These are phyloP conservation scores for Chlorella sp. DNA, from an alignment of 139 green algal species.

Conservation along the genomic window DNA sequence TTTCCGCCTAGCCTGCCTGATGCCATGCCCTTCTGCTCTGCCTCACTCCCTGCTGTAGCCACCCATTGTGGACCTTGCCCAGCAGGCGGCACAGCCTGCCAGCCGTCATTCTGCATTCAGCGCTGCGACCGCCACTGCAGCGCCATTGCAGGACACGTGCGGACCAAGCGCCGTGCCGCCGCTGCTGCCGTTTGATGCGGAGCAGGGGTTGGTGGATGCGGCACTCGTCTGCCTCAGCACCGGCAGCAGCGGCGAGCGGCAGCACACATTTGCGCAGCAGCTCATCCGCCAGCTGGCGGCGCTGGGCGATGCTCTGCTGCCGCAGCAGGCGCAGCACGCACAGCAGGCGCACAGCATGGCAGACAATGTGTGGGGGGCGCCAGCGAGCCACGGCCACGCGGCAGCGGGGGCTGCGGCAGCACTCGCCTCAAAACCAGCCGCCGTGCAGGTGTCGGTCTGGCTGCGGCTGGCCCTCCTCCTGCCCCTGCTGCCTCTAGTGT, in stretches of 20 bases:
- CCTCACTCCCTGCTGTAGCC: neutral
- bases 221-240: conserved; percentile 48
- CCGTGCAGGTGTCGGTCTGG: conserved; percentile 46
- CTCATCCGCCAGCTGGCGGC: conserved; percentile 43
- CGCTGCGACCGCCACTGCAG: neutral
- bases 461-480: conserved; percentile 52
- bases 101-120: neutral
- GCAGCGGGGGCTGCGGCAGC: neutral
- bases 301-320: conserved; percentile 22
- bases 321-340: neutral
- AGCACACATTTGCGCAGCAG: conserved; percentile 54
- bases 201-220: conserved; percentile 38
- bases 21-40: neutral
- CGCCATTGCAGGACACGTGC: neutral
- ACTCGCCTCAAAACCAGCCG: conserved; percentile 13
- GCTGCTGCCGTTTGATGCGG: conserved; percentile 34
- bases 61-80: neutral
- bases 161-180: neutral
- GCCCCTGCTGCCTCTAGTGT: conserved; percentile 60
- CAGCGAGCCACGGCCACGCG: neutral
- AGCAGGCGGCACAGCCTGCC: neutral
- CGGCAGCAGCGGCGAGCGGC: conserved; percentile 27
- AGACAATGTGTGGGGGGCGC: neutral
- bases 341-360: neutral
- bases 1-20: no score